Conservation (phyloP, 208 protist genomes). For the Phytomonas sp. region DNA sequence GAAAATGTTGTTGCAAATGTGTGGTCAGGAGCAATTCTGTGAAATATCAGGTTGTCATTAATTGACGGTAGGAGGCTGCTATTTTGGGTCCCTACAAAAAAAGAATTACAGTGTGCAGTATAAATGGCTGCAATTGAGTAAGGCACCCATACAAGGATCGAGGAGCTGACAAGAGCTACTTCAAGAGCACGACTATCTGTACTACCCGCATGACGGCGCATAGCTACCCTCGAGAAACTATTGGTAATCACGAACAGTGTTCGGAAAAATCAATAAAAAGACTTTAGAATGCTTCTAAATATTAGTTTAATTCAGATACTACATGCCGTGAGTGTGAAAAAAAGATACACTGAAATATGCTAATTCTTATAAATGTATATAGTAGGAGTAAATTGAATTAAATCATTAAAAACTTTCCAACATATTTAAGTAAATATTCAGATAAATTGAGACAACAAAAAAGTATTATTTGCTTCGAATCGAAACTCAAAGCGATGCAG, state of each 20-base stretch:
- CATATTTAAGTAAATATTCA: neutral
- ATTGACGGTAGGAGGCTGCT: neutral
- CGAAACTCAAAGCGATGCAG: neutral
- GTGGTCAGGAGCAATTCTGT: neutral
- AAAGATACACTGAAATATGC: neutral
- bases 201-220: neutral
- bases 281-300: neutral
- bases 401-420: neutral
- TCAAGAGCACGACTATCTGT: constrained; percentile 16
- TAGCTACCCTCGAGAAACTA: neutral
- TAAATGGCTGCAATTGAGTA: constrained; percentile 58
- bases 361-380: neutral
- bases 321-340: neutral
- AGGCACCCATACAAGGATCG: constrained; percentile 56
- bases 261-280: neutral
- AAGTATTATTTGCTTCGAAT: neutral
- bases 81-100: constrained; percentile 18
- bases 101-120: constrained; percentile 47
- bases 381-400: neutral
- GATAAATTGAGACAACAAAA: neutral
- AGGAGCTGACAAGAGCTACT: constrained; percentile 25
- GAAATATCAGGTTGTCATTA: neutral
- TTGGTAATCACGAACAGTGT: neutral
- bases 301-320: neutral
- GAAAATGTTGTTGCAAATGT: constrained; percentile 6